These are phyloP conservation scores for Penicillium longicatenatum DNA, from an alignment of 495 filamentous ascomycete genomes.

Conservation along the genomic window DNA sequence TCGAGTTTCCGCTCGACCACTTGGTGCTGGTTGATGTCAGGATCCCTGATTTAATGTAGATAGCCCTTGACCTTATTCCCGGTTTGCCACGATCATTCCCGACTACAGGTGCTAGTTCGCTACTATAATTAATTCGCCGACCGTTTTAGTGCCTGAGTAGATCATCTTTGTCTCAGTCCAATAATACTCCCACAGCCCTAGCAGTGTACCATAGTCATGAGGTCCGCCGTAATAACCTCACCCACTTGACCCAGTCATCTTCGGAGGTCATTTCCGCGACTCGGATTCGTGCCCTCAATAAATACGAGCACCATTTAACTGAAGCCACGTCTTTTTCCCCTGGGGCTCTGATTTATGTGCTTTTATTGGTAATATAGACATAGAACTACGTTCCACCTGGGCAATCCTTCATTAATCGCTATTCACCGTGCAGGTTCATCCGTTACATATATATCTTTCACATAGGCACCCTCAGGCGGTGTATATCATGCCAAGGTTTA, in stretches of 20 bases:
- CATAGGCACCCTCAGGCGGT: neutral
- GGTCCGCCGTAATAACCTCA: neutral
- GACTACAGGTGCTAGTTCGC: too few species aligned
- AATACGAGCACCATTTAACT: slow-evolving; percentile 1
- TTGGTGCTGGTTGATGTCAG: slow-evolving; percentile 25
- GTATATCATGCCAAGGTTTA: neutral
- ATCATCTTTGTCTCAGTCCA: neutral
- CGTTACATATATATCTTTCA: too few species aligned
- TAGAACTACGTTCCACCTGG: neutral
- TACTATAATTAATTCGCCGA: too few species aligned
- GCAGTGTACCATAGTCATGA: slow-evolving; percentile 5
- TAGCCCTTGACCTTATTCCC: neutral
- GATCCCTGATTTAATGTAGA: neutral
- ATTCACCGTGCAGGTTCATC: too few species aligned
- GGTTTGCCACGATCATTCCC: too few species aligned
- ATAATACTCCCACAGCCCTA: neutral
- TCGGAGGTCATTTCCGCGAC: neutral
- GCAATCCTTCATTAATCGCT: neutral
- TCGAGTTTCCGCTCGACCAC: slow-evolving; percentile 34
- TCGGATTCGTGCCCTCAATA: neutral
- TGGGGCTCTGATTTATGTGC: neutral
- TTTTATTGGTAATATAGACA: neutral
- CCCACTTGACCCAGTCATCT: slow-evolving; percentile 14
- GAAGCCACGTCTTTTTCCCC: neutral
- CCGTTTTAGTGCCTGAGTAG: neutral